Evolutionary conservation across 768 basidiomycete genomes (phyloP), one percentile per base, ranked within the genome.

Genomic region (Asterophora parasitica): DNA sequence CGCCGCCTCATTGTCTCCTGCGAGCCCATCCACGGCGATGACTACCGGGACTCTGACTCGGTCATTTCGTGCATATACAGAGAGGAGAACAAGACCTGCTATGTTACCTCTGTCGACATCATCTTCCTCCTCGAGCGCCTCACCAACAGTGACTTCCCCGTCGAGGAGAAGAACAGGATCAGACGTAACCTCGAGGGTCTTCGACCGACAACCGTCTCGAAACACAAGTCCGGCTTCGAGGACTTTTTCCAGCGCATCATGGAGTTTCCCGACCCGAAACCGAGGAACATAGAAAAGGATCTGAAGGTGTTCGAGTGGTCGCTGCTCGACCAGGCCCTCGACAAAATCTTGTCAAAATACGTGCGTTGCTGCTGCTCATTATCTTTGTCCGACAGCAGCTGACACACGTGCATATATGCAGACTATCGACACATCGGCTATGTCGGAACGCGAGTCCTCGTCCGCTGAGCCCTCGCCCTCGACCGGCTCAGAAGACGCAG

Each of bases 81-180:
- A 45, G 78, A 87, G 48, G 85, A 89, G 48, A 72, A 70, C 1
- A 82, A 85, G 56, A 70, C 80, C 3, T 95, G 82, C 68, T 95
- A 82, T 64, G 83, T 94, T 56, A 98, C 95, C 33, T 94, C 92
- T 0, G 95, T 97, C 56, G 95, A 98, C 64, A 85, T 95, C 65
- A 93, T 98, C 59, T 90, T 86, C 63, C 77, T 98, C 26, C 80
- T 98, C 44, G 92, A 97, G 69, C 76, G 78, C 2, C 71, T 80
- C 38, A 76, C 77, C 33, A 82, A 83, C 53, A 90, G 86, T 36
- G 76, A 85, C 42, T 94, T 96, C 60, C 84, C 83, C 26, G 88
- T 96, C 40, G 92, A 96, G 66, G 95, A 97, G 75, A 97, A 95
- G 76, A 97, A 97, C 60, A 76, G 95, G 44, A 95, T 97, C 58